phyloP scores from a whole-genome alignment of 805 yeast genomes.

The Lachancea thermotolerans region DNA sequence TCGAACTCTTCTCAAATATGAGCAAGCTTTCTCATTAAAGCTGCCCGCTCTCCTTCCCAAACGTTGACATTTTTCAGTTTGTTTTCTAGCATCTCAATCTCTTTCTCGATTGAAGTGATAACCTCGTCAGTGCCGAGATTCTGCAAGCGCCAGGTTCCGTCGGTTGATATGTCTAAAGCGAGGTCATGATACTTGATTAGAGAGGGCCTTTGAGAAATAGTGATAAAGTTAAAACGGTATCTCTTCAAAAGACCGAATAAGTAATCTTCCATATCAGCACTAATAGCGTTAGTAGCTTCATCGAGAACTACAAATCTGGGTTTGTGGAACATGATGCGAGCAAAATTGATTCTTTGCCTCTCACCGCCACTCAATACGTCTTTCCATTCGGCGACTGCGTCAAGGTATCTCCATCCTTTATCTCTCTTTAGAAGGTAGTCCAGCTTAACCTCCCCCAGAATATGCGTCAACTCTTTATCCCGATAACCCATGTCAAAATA shows the following conservation, averaged over 20 bases:
- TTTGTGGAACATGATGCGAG: slow-evolving; percentile 71
- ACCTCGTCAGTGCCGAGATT: slow-evolving; percentile 61
- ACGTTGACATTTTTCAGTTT: slow-evolving; percentile 53
- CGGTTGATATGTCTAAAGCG: slow-evolving; percentile 58
- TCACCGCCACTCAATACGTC: slow-evolving; percentile 96
- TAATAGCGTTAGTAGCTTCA: slow-evolving; percentile 91
- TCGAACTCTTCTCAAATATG: slow-evolving; percentile 13
- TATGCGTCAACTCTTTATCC: slow-evolving; percentile 62
- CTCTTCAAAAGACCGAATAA: slow-evolving; percentile 68
- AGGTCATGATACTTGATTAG: slow-evolving; percentile 79
- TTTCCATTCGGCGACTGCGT: slow-evolving; percentile 63
- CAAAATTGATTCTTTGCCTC: slow-evolving; percentile 83
- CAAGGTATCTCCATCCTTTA: slow-evolving; percentile 40
- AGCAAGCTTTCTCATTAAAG: slow-evolving; percentile 40
- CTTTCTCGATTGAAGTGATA: slow-evolving; percentile 62
- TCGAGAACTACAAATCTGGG: slow-evolving; percentile 81
- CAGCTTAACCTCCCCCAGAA: slow-evolving; percentile 68
- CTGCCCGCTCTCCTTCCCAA: slow-evolving; percentile 54
- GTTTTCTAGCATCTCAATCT: slow-evolving; percentile 57
- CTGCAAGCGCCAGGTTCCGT: slow-evolving; percentile 54
- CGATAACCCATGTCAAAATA: slow-evolving; percentile 65
- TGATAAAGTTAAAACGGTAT: slow-evolving; percentile 68
- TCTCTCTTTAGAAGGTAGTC: slow-evolving; percentile 71
- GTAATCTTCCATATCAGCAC: slow-evolving; percentile 83
- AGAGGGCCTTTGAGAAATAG: slow-evolving; percentile 78